Evolutionary conservation across 331 rosid genomes (phyloP), one percentile per base, ranked within the genome.

Genomic region (Pyracantha coccinea): DNA sequence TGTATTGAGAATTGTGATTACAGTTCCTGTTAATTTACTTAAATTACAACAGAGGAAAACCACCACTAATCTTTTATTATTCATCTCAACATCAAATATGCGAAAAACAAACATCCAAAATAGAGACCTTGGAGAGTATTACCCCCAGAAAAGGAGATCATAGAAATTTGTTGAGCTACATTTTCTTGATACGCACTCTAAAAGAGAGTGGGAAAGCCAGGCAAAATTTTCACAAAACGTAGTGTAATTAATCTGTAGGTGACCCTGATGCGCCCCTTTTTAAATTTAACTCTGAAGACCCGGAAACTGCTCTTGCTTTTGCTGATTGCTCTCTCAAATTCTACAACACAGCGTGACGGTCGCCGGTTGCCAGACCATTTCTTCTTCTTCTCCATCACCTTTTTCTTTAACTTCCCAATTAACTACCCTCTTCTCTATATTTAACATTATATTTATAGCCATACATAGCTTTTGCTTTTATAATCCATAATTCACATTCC

Each of bases 331-430:
- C 3, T 57, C 83, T 77, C 68, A 59, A 86, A 82, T 86, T 57
- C 63, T 57, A 11, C 63, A 57, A 10, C 80, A 69, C 89, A 57
- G 7, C 93, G 93, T 82, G 90, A 93, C 89, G 73, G 65, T 74
- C 89, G 91, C 85, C 75, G 81, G 77, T 83, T 86, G 84, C 75
- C 75, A 16, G 47, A 57, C 83, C 75, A 81, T 77, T 68, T 74
- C 77, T 55, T 82, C 38, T 65, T 66, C 47, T 31, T 31, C 28
- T n/a, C 24, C 11, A 53, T 57, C 15, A 69, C 68, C 55, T 78
- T 69, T 75, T 71, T 35, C 69, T 79, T 57, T 54, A 78, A 31
- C 87, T 59, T 79, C 77, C 86, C 69, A 73, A 29, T 29, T 17
- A 53, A 75, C 77, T 38, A 77, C 52, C 85, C 70, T 58, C 52